Base-by-base conservation (phyloP, 495 filamentous ascomycete genomes). In the Hypoxylon cercidicola region DNA sequence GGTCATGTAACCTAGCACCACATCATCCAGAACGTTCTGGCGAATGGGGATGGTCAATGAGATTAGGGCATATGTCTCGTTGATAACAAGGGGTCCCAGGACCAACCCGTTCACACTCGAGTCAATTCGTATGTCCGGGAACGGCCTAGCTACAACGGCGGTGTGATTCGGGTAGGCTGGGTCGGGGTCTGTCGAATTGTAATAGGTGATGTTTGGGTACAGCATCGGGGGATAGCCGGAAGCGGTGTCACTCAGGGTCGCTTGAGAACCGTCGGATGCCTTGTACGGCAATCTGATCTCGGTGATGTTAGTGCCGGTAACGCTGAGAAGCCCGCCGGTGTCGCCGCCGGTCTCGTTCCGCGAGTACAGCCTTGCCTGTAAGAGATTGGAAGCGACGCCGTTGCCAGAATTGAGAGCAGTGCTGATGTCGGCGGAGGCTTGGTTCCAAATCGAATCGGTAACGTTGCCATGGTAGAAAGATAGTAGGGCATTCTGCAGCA, bases 1-100 rank as follows among this genome's bases (percentile, higher is more conserved):
- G 2, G 90, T 93, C 78, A 93, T 83, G 75, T 87, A 96, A 2
- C 90, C 92, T 11, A 96, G 82, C 3, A 90, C 84, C 53, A 88
- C 84, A 13, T 74, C 74, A 39, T 66, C 55, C 9, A 81, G 84
- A 2, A 80, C 80, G 63, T 88, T 88, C 56, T 88, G 85, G 54
- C 91, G 80, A 25, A 96, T 85, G 0, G 91, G 90, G 16, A 91
- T 67, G 1, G 92, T 93, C 55, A 96, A 72, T 20, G 92, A 96
- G n/a, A 93, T 60, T n/a, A 96, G 70, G n/a, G 88, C 87, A 47
- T 87, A 90, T 0, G 84, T 85, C 13, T 79, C 72, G 70, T 96
- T 94, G 55, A 93, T 71, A 19, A 78, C 74, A 40, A 87, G 75
- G 0, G 92, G 92, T 0, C 92, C 92, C 1, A 93, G 72, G 5